Percentiles rank a stretch among this genome's conserved stretches.
phyloP scores from a whole-genome alignment of 2,329 filamentous ascomycete genomes.

The Grosmannia serpens region DNA sequence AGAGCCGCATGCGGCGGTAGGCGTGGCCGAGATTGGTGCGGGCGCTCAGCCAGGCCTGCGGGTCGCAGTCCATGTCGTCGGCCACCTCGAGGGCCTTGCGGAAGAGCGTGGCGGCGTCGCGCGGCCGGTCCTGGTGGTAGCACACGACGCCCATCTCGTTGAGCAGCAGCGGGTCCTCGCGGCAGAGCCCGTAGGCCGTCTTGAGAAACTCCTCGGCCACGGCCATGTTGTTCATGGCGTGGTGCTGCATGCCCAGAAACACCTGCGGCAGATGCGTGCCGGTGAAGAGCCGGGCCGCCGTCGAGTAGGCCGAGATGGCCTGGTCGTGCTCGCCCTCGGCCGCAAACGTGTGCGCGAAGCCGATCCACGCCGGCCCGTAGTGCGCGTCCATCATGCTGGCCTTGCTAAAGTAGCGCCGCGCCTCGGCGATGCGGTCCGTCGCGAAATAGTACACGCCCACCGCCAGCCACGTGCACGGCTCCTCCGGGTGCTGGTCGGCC shows the following conservation, averaged over 20 bases:
- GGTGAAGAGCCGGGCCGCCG: conserved; percentile 87
- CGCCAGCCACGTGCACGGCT: conserved; percentile 86
- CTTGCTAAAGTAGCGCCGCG: conserved; percentile 92
- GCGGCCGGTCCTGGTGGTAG: conserved; percentile 76
- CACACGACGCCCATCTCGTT: conserved; percentile 96
- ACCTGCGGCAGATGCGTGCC: conserved; percentile 92
- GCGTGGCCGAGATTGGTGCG: conserved; percentile 86
- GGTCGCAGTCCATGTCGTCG: conserved; percentile 69
- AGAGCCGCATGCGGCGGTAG: conserved; percentile 58
- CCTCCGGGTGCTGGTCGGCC: conserved; percentile 80
- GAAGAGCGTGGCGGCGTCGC: conserved; percentile 69
- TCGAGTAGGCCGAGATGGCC: conserved; percentile 94
- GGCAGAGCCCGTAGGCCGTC: conserved; percentile 73
- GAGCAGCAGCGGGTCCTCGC: conserved; percentile 75
- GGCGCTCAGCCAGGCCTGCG: conserved; percentile 70
- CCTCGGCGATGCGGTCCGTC: conserved; percentile 82
- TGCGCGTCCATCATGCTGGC: conserved; percentile 95
- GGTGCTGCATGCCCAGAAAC: conserved; percentile 96
- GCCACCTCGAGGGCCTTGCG: conserved; percentile 65
- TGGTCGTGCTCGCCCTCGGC: conserved; percentile 97
- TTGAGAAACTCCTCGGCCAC: conserved; percentile 91
- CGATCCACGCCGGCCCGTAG: conserved; percentile 96
- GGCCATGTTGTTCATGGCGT: conserved; percentile 88
- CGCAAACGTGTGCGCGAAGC: conserved; percentile 96
- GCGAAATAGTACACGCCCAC: conserved; percentile 92